Evolutionary conservation across 257 asterid species (phyloP).

Genomic region (Capsicum rhomboideum): DNA sequence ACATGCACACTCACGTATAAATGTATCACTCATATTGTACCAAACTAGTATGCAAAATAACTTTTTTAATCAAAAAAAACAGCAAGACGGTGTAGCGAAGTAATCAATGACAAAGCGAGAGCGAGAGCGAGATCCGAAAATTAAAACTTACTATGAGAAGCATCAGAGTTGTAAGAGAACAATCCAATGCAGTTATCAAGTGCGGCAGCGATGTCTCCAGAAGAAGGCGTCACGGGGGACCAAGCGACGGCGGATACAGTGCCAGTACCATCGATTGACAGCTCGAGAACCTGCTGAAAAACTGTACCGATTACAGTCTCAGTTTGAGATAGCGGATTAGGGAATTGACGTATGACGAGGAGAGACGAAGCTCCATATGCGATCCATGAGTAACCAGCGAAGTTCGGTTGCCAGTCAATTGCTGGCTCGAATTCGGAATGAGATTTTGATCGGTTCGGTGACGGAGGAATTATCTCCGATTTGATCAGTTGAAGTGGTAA

Average conservation of each 20-base stretch:
- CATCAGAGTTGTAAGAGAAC: constrained; percentile 34
- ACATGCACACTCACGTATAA: background rate
- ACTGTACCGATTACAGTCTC: constrained; percentile 61
- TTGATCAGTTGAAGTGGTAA: constrained; percentile 64
- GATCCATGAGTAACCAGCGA: constrained; percentile 80
- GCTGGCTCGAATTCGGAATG: constrained; percentile 35
- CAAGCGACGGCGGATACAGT: constrained; percentile 62
- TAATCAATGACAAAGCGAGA: background rate
- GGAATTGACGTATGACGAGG: constrained; percentile 76
- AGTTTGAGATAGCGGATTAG: constrained; percentile 58
- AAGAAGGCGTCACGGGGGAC: constrained; percentile 76
- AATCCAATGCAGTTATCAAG: constrained; percentile 45
- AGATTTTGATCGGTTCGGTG: constrained; percentile 39
- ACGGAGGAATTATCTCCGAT: constrained; percentile 71
- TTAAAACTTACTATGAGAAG: constrained; percentile 45
- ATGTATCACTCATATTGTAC: background rate
- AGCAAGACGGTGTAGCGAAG: background rate
- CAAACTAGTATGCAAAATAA: background rate
- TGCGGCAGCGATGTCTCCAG: constrained; percentile 77
- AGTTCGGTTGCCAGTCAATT: constrained; percentile 67
- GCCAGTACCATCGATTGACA: constrained; percentile 36
- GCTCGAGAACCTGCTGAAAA: constrained; percentile 71
- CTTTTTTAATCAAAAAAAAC: background rate
- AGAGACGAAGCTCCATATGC: constrained; percentile 87
- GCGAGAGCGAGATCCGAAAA: background rate